Conservation (phyloP, 331 rosid species). For the Cydonia oblonga region DNA sequence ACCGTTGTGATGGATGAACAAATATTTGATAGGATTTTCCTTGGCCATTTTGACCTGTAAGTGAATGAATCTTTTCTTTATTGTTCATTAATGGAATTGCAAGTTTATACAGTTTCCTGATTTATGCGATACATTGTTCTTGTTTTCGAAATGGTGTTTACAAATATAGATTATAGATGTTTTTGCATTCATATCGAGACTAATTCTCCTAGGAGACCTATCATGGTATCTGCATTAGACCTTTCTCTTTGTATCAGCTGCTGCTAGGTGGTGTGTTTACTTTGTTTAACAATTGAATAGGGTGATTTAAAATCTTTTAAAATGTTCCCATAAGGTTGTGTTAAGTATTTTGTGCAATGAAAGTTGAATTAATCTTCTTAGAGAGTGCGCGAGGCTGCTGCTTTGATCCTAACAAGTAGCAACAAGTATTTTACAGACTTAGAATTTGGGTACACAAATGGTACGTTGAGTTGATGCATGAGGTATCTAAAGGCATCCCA, state of each 20-base stretch:
- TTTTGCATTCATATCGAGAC: not conserved
- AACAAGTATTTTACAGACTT: not conserved
- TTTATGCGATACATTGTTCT: not conserved
- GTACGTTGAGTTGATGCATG: not conserved
- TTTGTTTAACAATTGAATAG: not conserved
- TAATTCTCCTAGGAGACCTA: slow-evolving; percentile 2
- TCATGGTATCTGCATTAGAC: slow-evolving; percentile 8
- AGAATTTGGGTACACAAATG: not conserved
- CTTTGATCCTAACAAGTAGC: not conserved
- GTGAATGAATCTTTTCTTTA: not conserved
- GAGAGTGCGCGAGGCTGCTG: not conserved
- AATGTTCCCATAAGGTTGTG: not conserved
- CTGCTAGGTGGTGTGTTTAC: not conserved
- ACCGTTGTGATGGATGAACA: not conserved
- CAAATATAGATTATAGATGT: not conserved
- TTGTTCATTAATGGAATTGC: not conserved
- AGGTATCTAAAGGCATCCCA: not conserved
- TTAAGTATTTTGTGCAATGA: not conserved
- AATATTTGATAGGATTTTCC: not conserved
- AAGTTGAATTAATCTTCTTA: not conserved
- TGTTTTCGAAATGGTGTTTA: not conserved
- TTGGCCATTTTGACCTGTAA: not conserved
- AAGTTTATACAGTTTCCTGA: not conserved
- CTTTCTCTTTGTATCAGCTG: not conserved
- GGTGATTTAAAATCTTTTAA: not conserved